A percentile compares a stretch with the other conserved stretches of the same genome.
phyloP scores from a whole-genome alignment of 768 basidiomycete genomes.

The Rhodocollybia butyracea region DNA sequence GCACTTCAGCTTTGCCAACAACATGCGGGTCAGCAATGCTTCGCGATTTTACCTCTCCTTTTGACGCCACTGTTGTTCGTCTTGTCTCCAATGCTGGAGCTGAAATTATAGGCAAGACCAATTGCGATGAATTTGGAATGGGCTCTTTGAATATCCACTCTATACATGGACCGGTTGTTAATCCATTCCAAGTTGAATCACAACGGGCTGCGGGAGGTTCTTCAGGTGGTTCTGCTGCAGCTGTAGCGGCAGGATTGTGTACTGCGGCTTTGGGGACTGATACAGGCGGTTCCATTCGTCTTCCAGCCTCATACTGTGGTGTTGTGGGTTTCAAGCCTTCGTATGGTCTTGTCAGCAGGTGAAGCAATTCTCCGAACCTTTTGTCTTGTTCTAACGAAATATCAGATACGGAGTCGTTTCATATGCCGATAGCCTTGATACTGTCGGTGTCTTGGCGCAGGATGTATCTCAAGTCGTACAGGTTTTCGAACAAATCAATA shows the following conservation, averaged over 20 bases:
- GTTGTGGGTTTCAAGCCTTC: slow-evolving; percentile 92
- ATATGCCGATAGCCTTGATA: slow-evolving; percentile 94
- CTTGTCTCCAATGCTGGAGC: slow-evolving; percentile 63
- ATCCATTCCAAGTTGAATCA: slow-evolving; percentile 56
- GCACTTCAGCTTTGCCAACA: slow-evolving; percentile 55
- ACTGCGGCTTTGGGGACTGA: slow-evolving; percentile 87
- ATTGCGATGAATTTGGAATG: slow-evolving; percentile 99
- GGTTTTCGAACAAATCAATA: slow-evolving; percentile 57
- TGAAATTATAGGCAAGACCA: slow-evolving; percentile 80
- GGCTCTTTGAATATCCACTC: slow-evolving; percentile 83
- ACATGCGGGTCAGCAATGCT: slow-evolving; percentile 83
- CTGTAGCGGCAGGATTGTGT: slow-evolving; percentile 83
- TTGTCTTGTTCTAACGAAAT: background rate
- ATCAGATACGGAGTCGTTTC: slow-evolving; percentile 85
- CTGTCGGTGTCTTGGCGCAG: slow-evolving; percentile 78
- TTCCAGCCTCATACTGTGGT: slow-evolving; percentile 94
- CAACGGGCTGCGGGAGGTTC: slow-evolving; percentile 83
- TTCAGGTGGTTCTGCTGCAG: slow-evolving; percentile 93
- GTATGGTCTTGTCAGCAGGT: slow-evolving; percentile 89
- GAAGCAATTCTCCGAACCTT: slow-evolving; percentile 14
- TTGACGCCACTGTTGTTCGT: slow-evolving; percentile 81
- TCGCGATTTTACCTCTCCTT: slow-evolving; percentile 70
- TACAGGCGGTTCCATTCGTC: slow-evolving; percentile 89
- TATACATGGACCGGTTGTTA: slow-evolving; percentile 72
- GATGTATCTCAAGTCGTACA: slow-evolving; percentile 44